Evolutionary conservation across 768 basidiomycete genomes (phyloP), one percentile per base, ranked within the genome.

Genomic region (Mycena polygramma): DNA sequence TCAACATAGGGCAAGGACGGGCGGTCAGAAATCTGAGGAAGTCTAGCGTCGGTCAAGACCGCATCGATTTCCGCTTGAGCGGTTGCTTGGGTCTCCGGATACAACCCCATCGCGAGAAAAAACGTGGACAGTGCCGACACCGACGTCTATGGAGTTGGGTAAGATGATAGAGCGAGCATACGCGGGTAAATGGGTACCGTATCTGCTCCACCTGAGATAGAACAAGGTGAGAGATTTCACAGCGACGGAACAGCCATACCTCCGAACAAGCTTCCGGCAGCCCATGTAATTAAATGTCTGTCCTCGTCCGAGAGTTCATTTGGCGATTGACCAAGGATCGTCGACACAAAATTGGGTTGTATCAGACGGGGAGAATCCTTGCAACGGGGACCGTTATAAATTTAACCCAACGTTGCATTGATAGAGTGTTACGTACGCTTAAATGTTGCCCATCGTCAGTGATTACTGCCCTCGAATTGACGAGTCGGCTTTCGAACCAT

Each of bases 11-110:
- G 80, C 26, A 79, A 61, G 17, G 60, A 61, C 6, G 49, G 51
- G 45, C 73, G 58, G 17, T 78, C 77, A 6, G 62, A 63, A n/a
- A 78, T 45, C 9, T 39, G 66, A 1, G 79, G 79, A 7, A 77
- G 53, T 68, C 35, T 26, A 68, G 64, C 9, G 69, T 61, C n/a
- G 61, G 22, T 58, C 30, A 30, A 30, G 30, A 77, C 73, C 13
- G 22, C 26, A 46, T 79, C 77, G 15, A 79, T 49, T 52, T 79
- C 79, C 6, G 69, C 69, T n/a, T 77, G 76, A 11, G 76, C 79
- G 36, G 65, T 63, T 19, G 35, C n/a, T 54, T 77, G 79, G 1
- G 75, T 73, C 30, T 75, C 75, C 14, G 79, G 79, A 70, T 77
- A 69, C 30, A 77, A 55, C 5, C 67, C 61, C 76, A 77, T 77